These are phyloP conservation scores for Phaeolepiota aurea DNA, from an alignment of 768 basidiomycete genomes.

Conservation along the genomic window DNA sequence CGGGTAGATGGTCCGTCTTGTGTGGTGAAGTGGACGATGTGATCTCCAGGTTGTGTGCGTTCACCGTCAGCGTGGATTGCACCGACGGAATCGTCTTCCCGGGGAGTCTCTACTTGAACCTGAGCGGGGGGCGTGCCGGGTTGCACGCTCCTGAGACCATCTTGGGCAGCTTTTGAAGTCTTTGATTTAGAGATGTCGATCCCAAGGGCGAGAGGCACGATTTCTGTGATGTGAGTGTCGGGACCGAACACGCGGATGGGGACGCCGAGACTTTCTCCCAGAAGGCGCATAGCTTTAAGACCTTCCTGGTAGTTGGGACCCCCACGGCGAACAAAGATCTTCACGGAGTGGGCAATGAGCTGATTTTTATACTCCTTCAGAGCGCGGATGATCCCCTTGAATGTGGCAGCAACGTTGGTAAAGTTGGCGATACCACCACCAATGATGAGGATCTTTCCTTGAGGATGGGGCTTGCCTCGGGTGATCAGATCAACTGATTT, in stretches of 20 bases:
- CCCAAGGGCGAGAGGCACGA: conserved; percentile 96
- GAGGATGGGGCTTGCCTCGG: conserved; percentile 69
- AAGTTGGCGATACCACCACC: conserved; percentile 99
- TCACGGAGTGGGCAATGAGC: conserved; percentile 77
- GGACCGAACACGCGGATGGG: conserved; percentile 97
- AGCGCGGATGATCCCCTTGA: conserved; percentile 99
- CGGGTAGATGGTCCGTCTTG: conserved; percentile 33
- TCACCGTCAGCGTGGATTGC: conserved; percentile 69
- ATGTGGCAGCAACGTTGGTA: conserved; percentile 97
- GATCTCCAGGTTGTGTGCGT: conserved; percentile 79
- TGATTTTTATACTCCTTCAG: conserved; percentile 87
- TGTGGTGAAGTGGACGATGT: conserved; percentile 83
- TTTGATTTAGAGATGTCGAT: conserved; percentile 46
- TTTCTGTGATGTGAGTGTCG: conserved; percentile 97
- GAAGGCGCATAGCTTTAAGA: conserved; percentile 95
- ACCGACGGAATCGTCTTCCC: conserved; percentile 47
- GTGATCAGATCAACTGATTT: conserved; percentile 81
- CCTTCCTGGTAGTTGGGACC: conserved; percentile 99
- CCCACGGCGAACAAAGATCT: conserved; percentile 96
- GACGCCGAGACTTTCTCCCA: conserved; percentile 94
- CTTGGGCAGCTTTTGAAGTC: conserved; percentile 17
- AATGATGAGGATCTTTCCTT: conserved; percentile 99
- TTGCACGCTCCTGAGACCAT: conserved; percentile 27
- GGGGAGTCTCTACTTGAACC: conserved; percentile 19
- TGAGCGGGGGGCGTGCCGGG: conserved; percentile 28